Percentiles rank a stretch among this genome's conserved stretches.
Evolutionary conservation across 2,329 filamentous ascomycete species (phyloP).

Genomic region (Pseudopithomyces chartarum): DNA sequence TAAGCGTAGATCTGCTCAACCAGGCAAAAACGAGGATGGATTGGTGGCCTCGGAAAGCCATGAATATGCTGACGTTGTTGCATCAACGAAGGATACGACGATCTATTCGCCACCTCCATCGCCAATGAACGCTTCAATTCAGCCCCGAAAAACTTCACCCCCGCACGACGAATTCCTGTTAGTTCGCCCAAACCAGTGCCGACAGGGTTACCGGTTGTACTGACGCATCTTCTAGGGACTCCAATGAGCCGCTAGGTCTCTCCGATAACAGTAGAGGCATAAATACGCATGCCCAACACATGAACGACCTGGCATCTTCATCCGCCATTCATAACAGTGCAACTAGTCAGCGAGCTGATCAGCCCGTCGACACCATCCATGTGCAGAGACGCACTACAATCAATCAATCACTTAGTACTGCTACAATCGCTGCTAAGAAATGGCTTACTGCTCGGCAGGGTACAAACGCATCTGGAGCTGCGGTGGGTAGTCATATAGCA

Average conservation of each 20-base stretch:
- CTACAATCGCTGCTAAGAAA: conserved; percentile 63
- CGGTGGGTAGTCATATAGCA: background rate
- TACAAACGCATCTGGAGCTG: background rate
- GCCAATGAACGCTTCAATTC: conserved; percentile 52
- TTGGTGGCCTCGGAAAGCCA: background rate
- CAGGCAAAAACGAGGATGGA: background rate
- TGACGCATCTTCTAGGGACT: no score
- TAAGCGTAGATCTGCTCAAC: background rate
- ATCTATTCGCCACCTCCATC: conserved; percentile 63
- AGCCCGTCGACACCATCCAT: background rate
- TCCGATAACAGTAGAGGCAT: background rate
- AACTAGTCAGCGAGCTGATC: background rate
- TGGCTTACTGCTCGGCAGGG: conserved; percentile 59
- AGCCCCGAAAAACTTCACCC: conserved; percentile 27
- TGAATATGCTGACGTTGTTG: conserved; percentile 64
- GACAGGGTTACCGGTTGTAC: no score
- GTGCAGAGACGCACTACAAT: conserved; percentile 24
- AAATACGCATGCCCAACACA: background rate
- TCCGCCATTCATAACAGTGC: background rate
- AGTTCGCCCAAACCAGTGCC: no score
- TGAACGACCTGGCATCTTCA: background rate
- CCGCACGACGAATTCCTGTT: no score
- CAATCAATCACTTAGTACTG: conserved; percentile 49
- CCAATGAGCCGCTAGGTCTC: background rate
- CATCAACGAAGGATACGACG: conserved; percentile 71